These are phyloP conservation scores for Leccinum disarticulatum DNA, from an alignment of 768 basidiomycete species.

Conservation along the genomic window DNA sequence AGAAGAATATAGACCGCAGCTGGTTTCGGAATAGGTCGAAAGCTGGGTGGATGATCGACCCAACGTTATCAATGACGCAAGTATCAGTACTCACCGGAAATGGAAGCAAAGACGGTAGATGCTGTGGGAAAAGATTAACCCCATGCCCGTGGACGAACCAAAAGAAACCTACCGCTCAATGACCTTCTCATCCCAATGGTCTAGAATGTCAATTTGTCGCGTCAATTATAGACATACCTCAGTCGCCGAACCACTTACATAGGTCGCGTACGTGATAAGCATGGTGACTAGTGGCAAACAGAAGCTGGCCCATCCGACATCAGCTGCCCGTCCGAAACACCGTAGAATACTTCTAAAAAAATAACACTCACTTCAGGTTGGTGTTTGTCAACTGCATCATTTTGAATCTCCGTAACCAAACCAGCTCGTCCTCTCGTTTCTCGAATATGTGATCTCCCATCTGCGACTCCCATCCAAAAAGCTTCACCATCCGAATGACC, in stretches of 20 bases:
- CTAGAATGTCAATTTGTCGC: not conserved
- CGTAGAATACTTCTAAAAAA: not conserved
- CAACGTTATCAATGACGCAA: not conserved
- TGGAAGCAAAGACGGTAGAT: constrained; percentile 3
- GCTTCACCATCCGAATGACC: constrained; percentile 5
- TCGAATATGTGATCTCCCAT: constrained; percentile 1
- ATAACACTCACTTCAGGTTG: not conserved
- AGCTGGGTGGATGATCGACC: not conserved
- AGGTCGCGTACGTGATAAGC: constrained; percentile 4
- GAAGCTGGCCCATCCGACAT: not conserved
- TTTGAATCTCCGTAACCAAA: constrained; percentile 2
- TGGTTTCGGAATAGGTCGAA: not conserved
- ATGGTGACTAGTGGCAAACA: constrained; percentile 1
- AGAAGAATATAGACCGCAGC: not conserved
- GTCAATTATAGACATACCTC: not conserved
- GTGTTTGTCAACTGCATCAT: not conserved
- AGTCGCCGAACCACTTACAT: not conserved
- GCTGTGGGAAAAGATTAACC: not conserved
- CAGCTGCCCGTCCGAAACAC: not conserved
- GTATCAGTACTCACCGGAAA: not conserved
- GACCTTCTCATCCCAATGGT: not conserved
- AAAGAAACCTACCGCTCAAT: not conserved
- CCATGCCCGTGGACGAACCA: not conserved
- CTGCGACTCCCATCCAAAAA: constrained; percentile 5
- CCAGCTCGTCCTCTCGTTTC: constrained; percentile 3